These are phyloP conservation scores for Oehlia diaphana DNA, from an alignment of 192 early-diverging fungal genomes.

Conservation along the genomic window DNA sequence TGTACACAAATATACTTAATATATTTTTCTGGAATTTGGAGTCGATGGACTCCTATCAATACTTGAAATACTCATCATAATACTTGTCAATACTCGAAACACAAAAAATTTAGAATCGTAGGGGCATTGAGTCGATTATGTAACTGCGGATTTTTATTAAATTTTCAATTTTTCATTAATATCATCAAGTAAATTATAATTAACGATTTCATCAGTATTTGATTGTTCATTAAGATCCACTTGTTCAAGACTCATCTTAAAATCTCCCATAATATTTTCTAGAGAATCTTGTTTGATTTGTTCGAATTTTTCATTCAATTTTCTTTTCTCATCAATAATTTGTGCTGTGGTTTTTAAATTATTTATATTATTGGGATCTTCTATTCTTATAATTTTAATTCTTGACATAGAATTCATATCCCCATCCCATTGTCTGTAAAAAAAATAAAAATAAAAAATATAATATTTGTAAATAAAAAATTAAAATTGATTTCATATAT, in stretches of 20 bases:
- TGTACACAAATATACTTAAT: too few relatives aligned
- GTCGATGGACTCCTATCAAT: too few relatives aligned
- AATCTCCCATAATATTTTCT: neutral
- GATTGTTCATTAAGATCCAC: neutral
- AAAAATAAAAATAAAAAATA: too few relatives aligned
- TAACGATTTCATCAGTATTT: neutral
- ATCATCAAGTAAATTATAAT: neutral
- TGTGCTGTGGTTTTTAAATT: neutral
- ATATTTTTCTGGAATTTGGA: too few relatives aligned
- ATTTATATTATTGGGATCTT: conserved; percentile 27
- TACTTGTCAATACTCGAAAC: too few relatives aligned
- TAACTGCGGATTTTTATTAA: too few relatives aligned
- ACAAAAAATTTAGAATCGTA: too few relatives aligned
- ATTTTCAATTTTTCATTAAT: neutral
- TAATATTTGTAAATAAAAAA: neutral
- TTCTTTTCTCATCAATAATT: neutral
- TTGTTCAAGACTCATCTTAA: neutral
- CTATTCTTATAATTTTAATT: conserved; percentile 46
- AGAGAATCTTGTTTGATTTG: neutral
- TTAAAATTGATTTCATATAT: too few relatives aligned
- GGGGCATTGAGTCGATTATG: too few relatives aligned
- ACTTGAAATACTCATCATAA: too few relatives aligned
- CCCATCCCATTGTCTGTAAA: conserved; percentile 54
- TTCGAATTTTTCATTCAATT: neutral
- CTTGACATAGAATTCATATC: conserved; percentile 50